Base-by-base conservation (phyloP, 805 yeast genomes). In the Suhomyces pyralidae region DNA sequence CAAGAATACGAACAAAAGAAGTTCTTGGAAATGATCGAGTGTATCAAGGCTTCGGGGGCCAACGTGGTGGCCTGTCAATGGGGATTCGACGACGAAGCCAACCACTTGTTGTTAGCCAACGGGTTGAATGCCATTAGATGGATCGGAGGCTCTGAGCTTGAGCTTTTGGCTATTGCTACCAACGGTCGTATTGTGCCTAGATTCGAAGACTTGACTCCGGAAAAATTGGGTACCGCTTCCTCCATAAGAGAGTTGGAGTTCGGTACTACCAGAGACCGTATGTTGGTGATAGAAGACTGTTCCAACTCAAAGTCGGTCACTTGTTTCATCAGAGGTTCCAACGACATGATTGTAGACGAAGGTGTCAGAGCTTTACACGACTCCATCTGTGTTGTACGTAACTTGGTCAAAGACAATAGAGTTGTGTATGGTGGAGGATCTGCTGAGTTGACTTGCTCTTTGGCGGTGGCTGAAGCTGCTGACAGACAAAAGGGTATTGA, bases 371-470 rank as follows among this genome's bases (percentile, higher is more conserved):
- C 99, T 1, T 79, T 94, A 54, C 98, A 94, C 65, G 99, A 94
- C 69, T 89, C 99, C 7, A 76, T 94, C 53, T 93, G 99, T 76
- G 99, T 96, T 45, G 99, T 94, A 26, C 88, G 99, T 76, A 96
- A 94, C 74, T 81, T 94, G 67, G 86, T 96, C 49, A 83, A 86
- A 63, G 98, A 96, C 70, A 86, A 84, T 68, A 82, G 97, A 70
- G 90, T 94, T 45, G 97, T 96, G n/a, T 94, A 94, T 66, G 99
- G 99, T 58, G 99, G 99, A 62, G 99, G 99, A 60, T 96, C 99
- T 20, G 96, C 98, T 36, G 99, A 94, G 75, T 85, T 94, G 50
- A 81, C 97, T 2, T 88, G 96, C 77, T 91, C 98, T 12, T 74
- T 94, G 61, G 96, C 94, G 15, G 96, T 94, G 14, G 79, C 90